A percentile compares a stretch with the other conserved stretches of the same genome.
Evolutionary conservation across 768 basidiomycete genomes (phyloP).

Genomic region (Trametes punicea): DNA sequence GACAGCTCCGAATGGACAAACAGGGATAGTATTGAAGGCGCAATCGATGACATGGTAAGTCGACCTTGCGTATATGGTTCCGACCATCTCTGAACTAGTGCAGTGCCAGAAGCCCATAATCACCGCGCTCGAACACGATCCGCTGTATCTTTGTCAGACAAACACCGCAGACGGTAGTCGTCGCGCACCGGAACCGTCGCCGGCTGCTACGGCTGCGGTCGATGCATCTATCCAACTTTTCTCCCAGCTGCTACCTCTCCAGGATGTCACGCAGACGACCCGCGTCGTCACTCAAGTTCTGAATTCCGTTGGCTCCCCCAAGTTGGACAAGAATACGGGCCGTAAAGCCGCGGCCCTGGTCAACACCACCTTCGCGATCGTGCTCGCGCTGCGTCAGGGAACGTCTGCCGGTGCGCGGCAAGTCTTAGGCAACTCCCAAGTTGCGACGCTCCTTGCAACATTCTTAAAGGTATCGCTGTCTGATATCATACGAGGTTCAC

Average conservation of each 20-base stretch:
- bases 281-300: constrained; percentile 56
- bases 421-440: constrained; percentile 59
- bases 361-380: constrained; percentile 74
- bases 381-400: constrained; percentile 62
- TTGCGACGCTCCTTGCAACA: constrained; percentile 58
- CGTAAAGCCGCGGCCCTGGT: constrained; percentile 79
- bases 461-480: constrained; percentile 66
- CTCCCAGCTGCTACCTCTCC: constrained; percentile 70
- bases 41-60: constrained; percentile 74
- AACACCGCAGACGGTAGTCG: constrained; percentile 35
- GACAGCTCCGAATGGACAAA: constrained; percentile 42
- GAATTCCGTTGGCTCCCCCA: constrained; percentile 66
- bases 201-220: constrained; percentile 78
- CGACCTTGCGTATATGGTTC: background rate
- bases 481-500: background rate
- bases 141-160: constrained; percentile 64
- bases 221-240: constrained; percentile 90
- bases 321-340: constrained; percentile 84
- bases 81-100: background rate
- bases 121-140: constrained; percentile 84
- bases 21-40: constrained; percentile 75
- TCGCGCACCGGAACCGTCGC: constrained; percentile 62
- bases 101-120: constrained; percentile 77
- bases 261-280: constrained; percentile 58
- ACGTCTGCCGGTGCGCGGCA: constrained; percentile 52